phyloP scores from a whole-genome alignment of 345 rosid genomes.

The Bruguiera parviflora region DNA sequence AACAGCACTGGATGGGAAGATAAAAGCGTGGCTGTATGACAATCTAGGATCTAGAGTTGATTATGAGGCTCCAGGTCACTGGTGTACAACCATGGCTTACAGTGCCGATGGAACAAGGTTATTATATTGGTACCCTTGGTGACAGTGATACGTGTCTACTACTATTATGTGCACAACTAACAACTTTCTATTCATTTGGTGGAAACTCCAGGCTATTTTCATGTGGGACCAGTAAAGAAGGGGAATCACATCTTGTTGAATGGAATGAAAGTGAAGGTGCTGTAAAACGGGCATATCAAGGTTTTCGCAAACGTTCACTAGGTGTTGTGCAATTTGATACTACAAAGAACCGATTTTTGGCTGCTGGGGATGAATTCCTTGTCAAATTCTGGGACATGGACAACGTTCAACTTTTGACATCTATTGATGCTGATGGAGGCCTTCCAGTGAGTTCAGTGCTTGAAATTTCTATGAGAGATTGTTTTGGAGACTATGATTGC shows the following conservation, averaged over 20 bases:
- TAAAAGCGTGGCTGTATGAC: constrained; percentile 94
- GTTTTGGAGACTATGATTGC: not conserved
- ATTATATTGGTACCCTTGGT: not conserved
- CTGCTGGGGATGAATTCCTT: constrained; percentile 28
- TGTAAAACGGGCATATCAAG: constrained; percentile 25
- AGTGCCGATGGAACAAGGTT: constrained; percentile 88
- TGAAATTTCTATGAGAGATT: not conserved
- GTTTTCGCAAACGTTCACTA: constrained; percentile 20
- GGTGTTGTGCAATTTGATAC: constrained; percentile 32
- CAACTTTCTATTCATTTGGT: not conserved
- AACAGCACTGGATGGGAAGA: constrained; percentile 83
- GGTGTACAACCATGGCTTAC: constrained; percentile 84
- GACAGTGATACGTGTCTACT: too few relatives aligned
- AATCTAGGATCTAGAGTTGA: constrained; percentile 74
- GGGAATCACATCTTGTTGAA: constrained; percentile 30
- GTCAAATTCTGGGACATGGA: constrained; percentile 37
- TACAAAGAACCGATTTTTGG: constrained; percentile 25
- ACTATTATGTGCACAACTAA: not conserved
- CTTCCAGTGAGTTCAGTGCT: constrained; percentile 19
- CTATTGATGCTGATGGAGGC: constrained; percentile 31
- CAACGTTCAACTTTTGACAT: constrained; percentile 16
- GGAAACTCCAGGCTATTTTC: constrained; percentile 25
- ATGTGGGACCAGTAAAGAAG: constrained; percentile 29
- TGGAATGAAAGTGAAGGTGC: constrained; percentile 38
- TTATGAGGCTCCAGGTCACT: constrained; percentile 83